Base-by-base conservation (phyloP, 1,284 basidiomycete species). In the Ceratobasidium sp. region DNA sequence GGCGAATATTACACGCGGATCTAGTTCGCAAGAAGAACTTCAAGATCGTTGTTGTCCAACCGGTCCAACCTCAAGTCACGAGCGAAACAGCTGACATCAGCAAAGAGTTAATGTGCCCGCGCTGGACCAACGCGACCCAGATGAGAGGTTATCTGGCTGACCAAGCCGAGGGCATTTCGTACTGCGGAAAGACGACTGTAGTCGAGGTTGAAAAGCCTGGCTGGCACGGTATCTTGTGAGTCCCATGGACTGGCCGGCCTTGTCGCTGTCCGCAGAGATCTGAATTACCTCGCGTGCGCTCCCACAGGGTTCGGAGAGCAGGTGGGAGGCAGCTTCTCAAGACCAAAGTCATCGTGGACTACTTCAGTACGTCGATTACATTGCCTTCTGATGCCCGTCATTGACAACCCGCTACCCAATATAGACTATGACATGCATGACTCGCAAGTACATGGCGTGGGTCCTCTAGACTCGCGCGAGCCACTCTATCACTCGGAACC, bases 401-500 rank as follows among this genome's bases (percentile, higher is more conserved):
- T 26, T 6, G 12, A 43, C n/a, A 32, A 39, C n/a, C 8, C 23
- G 10, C 39, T 18, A 12, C 10, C 2, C 53, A 23, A 34, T n/a
- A 32, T 18, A 72, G 72, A 58, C 34, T 72, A 72, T 43, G 72
- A 72, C 30, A 72, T n/a, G 67, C 23, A 72, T 72, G 72, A 57
- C 43, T 45, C 36, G 3, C 62, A 72, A 36, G 61, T 72, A 2
- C 67, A 67, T 41, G 48, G 48, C 55, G n/a, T 45, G 12, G 72
- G 72, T 8, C 72, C 72, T 16, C 30, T 59, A 10, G 72, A 72
- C 53, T 57, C 62, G 18, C 72, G 72, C 61, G 72, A 72, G 36
- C 72, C 72, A 1, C 72, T 72, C 21, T 72, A 72, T 45, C 72
- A 72, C 48, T 72, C 72, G 18, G 62, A 65, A 28, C 72, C 72